Base-by-base conservation (phyloP, 73 alveolate species). In the Paraurostyla sp. region DNA sequence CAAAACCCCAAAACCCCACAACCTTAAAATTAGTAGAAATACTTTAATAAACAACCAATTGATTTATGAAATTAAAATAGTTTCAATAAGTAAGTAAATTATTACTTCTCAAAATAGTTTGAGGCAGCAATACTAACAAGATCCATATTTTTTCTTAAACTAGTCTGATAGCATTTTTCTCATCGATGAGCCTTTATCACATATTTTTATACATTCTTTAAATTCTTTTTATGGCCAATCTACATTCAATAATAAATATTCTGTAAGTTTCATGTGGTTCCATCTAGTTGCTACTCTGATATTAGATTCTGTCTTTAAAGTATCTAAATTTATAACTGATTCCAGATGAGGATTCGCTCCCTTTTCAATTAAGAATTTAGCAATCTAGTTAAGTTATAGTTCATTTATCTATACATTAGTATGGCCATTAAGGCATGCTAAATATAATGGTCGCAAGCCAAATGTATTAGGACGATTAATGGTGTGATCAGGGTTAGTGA, bases 381-480 rank as follows among this genome's bases (percentile, higher is more conserved):
- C 82, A 36, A 65, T 58, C 82, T 65, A 36, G 3, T 65, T 38
- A 22, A 13, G 1, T 15, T 4, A 65, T 65, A 40, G 25, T 7
- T 65, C 6, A 59, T 16, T 38, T 65, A 6, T 18, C 41, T 25
- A 22, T 73, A 73, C 86, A 48, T 73, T 71, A 32, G 46, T 43
- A 25, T 73, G 71, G 3, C 86, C 86, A 73, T 73, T 73, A 16
- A 73, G 25, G 33, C 86, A 73, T 9, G 71, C 86, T 0, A 73
- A 18, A 46, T 73, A 73, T 29, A 43, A 73, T 23, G 86, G 86
- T 46, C 71, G 42, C 41, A 73, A 43, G 9, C 86, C 86, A 48
- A 48, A 73, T 11, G 71, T 48, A 48, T 73, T 73, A 0, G 65
- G 65, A 18, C 42, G 11, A 48, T 73, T 73, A 6, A 73, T 49